Conservation (phyloP, 345 rosid genomes). For the Moricandia arvensis region DNA sequence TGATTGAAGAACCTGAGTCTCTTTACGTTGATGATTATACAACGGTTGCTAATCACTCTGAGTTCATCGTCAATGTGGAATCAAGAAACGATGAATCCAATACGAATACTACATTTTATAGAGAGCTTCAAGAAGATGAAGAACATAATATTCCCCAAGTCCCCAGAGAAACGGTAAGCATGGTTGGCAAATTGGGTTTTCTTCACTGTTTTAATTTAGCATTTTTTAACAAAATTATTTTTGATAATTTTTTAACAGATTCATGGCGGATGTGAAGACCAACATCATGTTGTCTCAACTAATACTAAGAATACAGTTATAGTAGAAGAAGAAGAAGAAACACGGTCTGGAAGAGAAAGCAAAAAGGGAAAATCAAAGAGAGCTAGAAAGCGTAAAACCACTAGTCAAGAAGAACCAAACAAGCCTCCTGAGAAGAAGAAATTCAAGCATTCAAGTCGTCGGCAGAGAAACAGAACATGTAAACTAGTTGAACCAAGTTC, state of each 20-base stretch:
- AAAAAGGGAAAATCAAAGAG: constrained; percentile 15
- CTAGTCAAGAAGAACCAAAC: constrained; percentile 42
- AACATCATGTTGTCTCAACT: constrained; percentile 5
- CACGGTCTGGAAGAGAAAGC: constrained; percentile 27
- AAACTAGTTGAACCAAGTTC: constrained; percentile 5
- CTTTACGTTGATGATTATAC: constrained; percentile 37
- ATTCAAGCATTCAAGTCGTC: constrained; percentile 71
- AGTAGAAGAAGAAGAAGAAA: constrained; percentile 28
- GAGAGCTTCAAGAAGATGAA: constrained; percentile 15
- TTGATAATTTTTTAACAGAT: neutral
- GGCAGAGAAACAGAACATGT: constrained; percentile 57
- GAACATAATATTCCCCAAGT: constrained; percentile 26
- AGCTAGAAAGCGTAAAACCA: constrained; percentile 43
- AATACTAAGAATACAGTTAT: constrained; percentile 12
- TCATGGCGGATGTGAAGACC: constrained; percentile 12
- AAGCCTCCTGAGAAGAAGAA: constrained; percentile 56
- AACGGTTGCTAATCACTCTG: constrained; percentile 28
- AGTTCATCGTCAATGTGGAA: constrained; percentile 29
- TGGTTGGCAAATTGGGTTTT: neutral
- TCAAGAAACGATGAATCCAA: constrained; percentile 12
- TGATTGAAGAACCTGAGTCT: constrained; percentile 33
- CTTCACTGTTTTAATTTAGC: neutral
- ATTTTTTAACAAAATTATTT: neutral
- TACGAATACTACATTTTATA: neutral
- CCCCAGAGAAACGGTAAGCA: constrained; percentile 42